A percentile compares a stretch with the other conserved stretches of the same genome.
Conservation (phyloP, 768 basidiomycete species). For the Lyophyllum atratum region DNA sequence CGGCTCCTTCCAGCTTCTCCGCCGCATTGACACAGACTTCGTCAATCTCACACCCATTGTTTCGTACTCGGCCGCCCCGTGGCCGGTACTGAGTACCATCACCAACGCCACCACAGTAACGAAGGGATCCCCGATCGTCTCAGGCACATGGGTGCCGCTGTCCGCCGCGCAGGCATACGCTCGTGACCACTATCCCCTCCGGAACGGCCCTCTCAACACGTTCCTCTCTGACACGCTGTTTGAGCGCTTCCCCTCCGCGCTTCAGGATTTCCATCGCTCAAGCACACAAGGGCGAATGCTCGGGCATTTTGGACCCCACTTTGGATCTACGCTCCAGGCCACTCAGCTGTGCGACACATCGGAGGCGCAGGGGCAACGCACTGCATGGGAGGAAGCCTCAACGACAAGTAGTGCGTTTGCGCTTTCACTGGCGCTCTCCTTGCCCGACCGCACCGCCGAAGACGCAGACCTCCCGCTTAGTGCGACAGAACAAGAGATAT, state of each 20-base stretch:
- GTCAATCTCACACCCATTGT: conserved; percentile 69
- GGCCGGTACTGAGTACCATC: conserved; percentile 38
- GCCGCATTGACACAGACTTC: conserved; percentile 79
- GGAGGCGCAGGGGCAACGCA: conserved; percentile 1
- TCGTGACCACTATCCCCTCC: conserved; percentile 47
- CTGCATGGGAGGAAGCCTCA: conserved; percentile 12
- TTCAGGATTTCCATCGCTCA: conserved; percentile 57
- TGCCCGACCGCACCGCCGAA: conserved; percentile 19
- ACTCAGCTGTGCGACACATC: conserved; percentile 27
- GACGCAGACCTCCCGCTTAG: conserved; percentile 56
- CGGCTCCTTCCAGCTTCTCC: conserved; percentile 54
- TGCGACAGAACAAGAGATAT: conserved; percentile 71
- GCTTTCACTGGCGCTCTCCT: conserved; percentile 6
- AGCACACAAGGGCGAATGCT: conserved; percentile 49
- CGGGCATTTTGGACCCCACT: conserved; percentile 67
- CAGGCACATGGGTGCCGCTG: conserved; percentile 75
- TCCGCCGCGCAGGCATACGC: conserved; percentile 53
- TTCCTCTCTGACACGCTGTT: conserved; percentile 67
- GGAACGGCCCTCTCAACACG: conserved; percentile 39
- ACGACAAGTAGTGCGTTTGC: conserved; percentile 5
- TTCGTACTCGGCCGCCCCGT: conserved; percentile 42
- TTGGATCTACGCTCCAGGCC: conserved; percentile 52
- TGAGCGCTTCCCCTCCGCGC: conserved; percentile 61
- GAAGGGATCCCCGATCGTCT: conserved; percentile 53
- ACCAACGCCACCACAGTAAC: conserved; percentile 51